Percentiles rank a stretch among this genome's conserved stretches.
These are phyloP conservation scores for Fagopyrum tataricum DNA, from an alignment of 148 eudicot species.

Conservation along the genomic window DNA sequence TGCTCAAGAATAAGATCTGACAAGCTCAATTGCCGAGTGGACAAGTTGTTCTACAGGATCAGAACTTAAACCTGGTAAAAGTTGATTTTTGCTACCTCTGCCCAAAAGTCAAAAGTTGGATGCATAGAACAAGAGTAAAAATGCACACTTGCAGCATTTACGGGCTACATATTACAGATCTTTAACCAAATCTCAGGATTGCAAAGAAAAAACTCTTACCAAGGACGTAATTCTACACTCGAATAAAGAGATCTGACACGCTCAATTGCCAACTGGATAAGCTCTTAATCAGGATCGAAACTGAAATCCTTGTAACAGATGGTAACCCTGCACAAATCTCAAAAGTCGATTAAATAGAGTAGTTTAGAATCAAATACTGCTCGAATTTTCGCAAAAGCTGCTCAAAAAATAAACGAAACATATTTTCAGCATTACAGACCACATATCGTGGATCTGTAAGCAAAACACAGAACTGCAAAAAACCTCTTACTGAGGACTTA, in stretches of 20 bases:
- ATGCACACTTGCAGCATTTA: no score
- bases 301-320: not conserved
- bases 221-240: not conserved
- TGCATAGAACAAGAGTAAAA: no score
- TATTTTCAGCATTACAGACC: not conserved
- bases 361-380: no score
- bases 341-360: not conserved
- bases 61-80: not conserved
- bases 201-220: not conserved
- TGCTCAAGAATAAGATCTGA: no score
- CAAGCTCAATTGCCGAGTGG: not conserved
- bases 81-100: no score
- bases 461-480: not conserved
- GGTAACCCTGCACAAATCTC: not conserved
- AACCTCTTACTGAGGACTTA: not conserved
- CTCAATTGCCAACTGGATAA: not conserved
- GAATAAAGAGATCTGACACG: not conserved
- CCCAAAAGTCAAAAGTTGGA: no score
- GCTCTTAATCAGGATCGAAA: not conserved
- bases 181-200: not conserved
- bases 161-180: not conserved
- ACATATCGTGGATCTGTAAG: not conserved
- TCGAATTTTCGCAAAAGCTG: not conserved
- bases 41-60: not conserved
- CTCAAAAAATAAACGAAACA: not conserved